A percentile compares a stretch with the other conserved stretches of the same genome.
Conservation (phyloP, 2,329 filamentous ascomycete species). For the Elsinoe arachidis region DNA sequence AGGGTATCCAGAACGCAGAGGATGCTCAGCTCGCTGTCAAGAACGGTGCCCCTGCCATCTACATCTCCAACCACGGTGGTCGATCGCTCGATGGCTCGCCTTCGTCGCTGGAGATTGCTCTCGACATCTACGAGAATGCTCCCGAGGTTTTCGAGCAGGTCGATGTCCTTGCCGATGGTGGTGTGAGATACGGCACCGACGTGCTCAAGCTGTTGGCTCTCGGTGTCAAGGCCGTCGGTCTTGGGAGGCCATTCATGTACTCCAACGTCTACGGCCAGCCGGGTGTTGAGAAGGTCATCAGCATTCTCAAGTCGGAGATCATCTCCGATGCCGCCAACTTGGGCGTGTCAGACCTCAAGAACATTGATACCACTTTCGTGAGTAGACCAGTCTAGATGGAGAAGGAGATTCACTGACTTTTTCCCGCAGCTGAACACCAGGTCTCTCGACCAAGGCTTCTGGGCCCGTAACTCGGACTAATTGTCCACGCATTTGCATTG, state of each 20-base stretch:
- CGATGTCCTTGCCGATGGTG: conserved; percentile 34
- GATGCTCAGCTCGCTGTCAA: conserved; percentile 31
- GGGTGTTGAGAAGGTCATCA: conserved; percentile 50
- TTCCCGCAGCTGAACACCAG: conserved; percentile 17
- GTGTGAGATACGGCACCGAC: conserved; percentile 33
- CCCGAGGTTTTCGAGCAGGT: conserved; percentile 33
- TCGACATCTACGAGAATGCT: conserved; percentile 58
- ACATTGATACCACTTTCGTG: conserved; percentile 19
- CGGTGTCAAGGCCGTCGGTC: conserved; percentile 33
- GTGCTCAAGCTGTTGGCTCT: conserved; percentile 32
- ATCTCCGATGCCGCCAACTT: conserved; percentile 19
- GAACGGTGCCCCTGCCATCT: conserved; percentile 31
- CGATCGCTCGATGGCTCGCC: conserved; percentile 43
- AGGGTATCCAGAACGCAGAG: conserved; percentile 34
- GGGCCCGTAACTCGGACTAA: not conserved
- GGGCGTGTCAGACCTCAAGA: conserved; percentile 13
- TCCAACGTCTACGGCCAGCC: conserved; percentile 49
- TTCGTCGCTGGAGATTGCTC: conserved; percentile 63
- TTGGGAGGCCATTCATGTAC: conserved; percentile 45
- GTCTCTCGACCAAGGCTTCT: not conserved
- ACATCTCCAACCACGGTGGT: conserved; percentile 36
- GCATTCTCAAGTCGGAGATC: conserved; percentile 45
- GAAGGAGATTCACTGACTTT: not conserved
- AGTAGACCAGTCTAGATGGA: not conserved
- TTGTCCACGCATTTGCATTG: not conserved